phyloP scores from a whole-genome alignment of 192 early-diverging fungal species.

The Funneliformis geosporum region DNA sequence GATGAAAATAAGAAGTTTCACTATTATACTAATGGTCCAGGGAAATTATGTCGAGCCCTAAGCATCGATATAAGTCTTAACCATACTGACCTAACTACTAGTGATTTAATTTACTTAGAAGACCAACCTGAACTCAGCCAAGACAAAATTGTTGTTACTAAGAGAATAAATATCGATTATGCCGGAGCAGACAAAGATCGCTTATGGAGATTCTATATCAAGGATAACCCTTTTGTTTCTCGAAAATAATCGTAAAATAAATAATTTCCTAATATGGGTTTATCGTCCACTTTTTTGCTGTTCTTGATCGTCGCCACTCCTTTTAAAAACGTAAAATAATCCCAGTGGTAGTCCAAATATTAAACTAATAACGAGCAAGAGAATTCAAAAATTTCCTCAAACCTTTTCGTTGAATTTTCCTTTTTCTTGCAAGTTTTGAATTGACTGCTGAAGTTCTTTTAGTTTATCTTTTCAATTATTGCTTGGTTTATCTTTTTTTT shows the following conservation, averaged over 20 bases:
- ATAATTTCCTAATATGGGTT: too few species aligned
- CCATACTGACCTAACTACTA: slow-evolving; percentile 12
- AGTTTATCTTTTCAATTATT: too few species aligned
- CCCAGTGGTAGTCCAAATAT: too few species aligned
- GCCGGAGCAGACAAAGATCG: slow-evolving; percentile 16
- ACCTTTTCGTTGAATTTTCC: too few species aligned
- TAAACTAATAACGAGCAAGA: too few species aligned
- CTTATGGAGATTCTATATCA: slow-evolving; percentile 23
- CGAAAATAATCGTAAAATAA: neutral
- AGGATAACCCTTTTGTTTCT: slow-evolving; percentile 21
- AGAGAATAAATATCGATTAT: slow-evolving; percentile 17
- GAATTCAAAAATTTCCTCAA: too few species aligned
- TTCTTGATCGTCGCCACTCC: too few species aligned
- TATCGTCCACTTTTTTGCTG: too few species aligned
- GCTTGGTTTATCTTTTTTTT: too few species aligned
- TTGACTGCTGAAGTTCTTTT: too few species aligned
- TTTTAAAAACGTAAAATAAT: too few species aligned
- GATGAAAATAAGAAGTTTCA: neutral
- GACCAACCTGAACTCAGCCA: neutral
- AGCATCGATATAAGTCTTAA: slow-evolving; percentile 16
- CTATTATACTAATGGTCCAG: slow-evolving; percentile 17
- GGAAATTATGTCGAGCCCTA: slow-evolving; percentile 19
- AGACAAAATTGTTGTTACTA: neutral
- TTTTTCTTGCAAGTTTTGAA: too few species aligned
- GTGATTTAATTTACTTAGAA: slow-evolving; percentile 23